Base-by-base conservation (phyloP, 495 filamentous ascomycete species). In the Arthonia radiata region DNA sequence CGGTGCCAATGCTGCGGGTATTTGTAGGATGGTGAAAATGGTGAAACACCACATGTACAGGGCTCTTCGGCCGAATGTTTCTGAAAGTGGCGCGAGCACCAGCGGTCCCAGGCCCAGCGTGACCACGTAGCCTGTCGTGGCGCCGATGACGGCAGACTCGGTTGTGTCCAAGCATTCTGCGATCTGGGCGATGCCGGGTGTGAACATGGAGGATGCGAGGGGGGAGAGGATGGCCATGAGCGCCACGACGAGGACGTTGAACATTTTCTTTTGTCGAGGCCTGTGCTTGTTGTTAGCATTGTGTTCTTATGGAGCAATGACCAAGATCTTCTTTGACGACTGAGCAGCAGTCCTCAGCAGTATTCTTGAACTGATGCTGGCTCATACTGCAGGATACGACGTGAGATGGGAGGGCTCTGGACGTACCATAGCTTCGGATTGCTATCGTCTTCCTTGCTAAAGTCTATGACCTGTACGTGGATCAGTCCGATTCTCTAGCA, bases 71-170 rank as follows among this genome's bases (percentile, higher is more conserved):
- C 62, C 52, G 40, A 40, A 34, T 1, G 57, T 64, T 35, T 72
- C 67, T 7, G 59, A 66, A 5, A 71, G 40, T 4, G 67, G 67
- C 1, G 59, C 67, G 5, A 52, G 59, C 11, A 70, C 34, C 12
- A 72, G 44, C 10, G 67, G 65, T 2, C 67, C 67, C 7, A 67
- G 52, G 3, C 44, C 67, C 1, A 69, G 50, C 2, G 58, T 65
- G 10, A 68, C 48, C 10, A 59, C 54, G 37, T 61, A 71, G 10
- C 67, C 36, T 0, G 61, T 55, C 4, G 69, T 41, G 0, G 59
- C 57, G 0, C 71, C 37, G 15, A 71, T 44, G 18, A 65, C 48
- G 4, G 56, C 49, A 1, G 61, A 68, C 17, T 45, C 43, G 4
- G 50, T 46, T 7, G 60, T 44, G 11, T 49, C 39, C 30, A 67